phyloP scores from a whole-genome alignment of 202 grass and related monocot genomes.

The Digitaria exilis region DNA sequence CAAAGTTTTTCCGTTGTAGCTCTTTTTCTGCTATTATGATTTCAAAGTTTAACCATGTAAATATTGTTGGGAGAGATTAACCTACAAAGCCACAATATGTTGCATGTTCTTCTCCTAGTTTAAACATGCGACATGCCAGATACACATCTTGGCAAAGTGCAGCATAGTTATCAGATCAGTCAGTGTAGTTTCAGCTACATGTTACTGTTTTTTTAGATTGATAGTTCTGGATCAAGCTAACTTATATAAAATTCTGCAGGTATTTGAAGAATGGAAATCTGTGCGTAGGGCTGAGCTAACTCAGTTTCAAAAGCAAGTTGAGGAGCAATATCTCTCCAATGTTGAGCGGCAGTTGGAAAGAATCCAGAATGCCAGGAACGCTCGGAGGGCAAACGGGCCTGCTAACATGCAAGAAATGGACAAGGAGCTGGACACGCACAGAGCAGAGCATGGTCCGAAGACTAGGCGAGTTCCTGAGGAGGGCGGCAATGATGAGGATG shows the following conservation, averaged over 20 bases:
- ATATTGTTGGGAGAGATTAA: too few relatives aligned
- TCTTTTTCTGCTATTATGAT: neutral
- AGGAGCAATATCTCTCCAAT: conserved; percentile 84
- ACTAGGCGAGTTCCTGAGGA: conserved; percentile 63
- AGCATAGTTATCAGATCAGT: neutral
- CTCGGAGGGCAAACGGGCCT: conserved; percentile 50
- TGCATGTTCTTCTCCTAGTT: neutral
- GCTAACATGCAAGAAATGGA: conserved; percentile 96
- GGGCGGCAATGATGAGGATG: conserved; percentile 65
- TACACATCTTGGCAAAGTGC: neutral
- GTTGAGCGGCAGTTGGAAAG: conserved; percentile 84
- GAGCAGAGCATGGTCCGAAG: conserved; percentile 89
- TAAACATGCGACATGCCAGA: neutral
- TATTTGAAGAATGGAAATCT: conserved; percentile 84
- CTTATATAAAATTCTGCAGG: conserved; percentile 43
- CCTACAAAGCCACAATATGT: neutral
- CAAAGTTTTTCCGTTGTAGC: neutral
- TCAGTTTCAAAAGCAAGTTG: conserved; percentile 79
- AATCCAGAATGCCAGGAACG: conserved; percentile 80
- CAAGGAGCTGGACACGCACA: conserved; percentile 90
- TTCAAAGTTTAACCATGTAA: neutral
- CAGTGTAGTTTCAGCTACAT: neutral
- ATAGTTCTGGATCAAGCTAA: conserved; percentile 16
- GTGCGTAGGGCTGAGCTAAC: conserved; percentile 70
- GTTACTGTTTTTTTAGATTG: neutral